Base-by-base conservation (phyloP, 2,329 filamentous ascomycete species). In the Didymella exigua region DNA sequence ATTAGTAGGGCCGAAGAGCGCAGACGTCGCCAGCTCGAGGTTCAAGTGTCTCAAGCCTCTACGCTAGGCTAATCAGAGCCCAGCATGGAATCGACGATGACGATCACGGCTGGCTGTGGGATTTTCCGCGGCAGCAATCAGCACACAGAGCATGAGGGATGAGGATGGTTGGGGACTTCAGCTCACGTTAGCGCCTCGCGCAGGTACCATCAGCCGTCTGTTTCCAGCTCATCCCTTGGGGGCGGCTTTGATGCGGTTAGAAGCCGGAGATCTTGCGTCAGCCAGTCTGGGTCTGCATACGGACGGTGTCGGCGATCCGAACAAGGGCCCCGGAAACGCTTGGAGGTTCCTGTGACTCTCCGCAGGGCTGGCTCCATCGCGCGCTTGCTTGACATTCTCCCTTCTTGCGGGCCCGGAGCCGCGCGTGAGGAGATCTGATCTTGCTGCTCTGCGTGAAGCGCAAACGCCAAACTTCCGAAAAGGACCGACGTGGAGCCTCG, bases 1-100 rank as follows among this genome's bases (percentile, higher is more conserved):
- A 44, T 24, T 38, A 49, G 55, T 38, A 49, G 55, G 36, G 54
- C 54, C 49, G 49, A 52, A 29, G 29, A 46, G 53, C 34, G 47
- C 43, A 40, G 37, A 36, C 33, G 36, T 50, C 21, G 33, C 42
- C 38, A 45, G 37, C 50, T 42, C 21, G 46, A 42, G 42, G 19
- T 43, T 46, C 47, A 46, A 49, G 46, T 16, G 29, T 49, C n/a
- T 26, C 36, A 45, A 43, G 46, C 42, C 46, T 46, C 29, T 18
- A 18, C 52, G 30, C 52, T 55, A 55, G 51, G 21, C 45, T 41
- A 41, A 45, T n/a, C 40, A 40, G 21, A 29, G 16, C 21, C 38
- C 27, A 45, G 52, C 45, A 50, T 42, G 41, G 34, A 42, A 41
- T 55, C 47, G 41, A 18, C 29, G n/a, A 49, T 45, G 46, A 31